These are phyloP conservation scores for Myotisia sp. DNA, from an alignment of 2,329 filamentous ascomycete species.

Conservation along the genomic window DNA sequence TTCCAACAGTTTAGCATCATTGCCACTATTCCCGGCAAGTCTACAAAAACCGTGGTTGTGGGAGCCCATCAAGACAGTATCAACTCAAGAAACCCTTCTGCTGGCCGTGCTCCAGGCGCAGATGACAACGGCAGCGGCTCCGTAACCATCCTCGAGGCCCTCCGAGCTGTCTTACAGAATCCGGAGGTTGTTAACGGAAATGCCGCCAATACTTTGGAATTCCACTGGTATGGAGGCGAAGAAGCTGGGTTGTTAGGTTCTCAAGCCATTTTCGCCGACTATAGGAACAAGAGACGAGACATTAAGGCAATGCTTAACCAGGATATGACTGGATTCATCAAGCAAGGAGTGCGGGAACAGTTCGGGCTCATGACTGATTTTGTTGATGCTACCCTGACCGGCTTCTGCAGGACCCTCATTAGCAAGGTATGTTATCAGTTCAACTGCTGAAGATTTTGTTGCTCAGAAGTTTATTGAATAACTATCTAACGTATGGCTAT, in stretches of 20 bases:
- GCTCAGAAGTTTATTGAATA: neutral
- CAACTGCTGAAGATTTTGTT: no score
- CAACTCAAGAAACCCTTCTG: constrained; percentile 58
- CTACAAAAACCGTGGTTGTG: constrained; percentile 71
- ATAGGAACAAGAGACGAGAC: constrained; percentile 57
- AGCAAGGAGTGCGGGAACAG: constrained; percentile 67
- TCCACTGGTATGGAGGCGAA: constrained; percentile 91
- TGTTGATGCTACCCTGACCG: constrained; percentile 67
- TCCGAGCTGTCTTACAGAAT: constrained; percentile 66
- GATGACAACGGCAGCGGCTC: constrained; percentile 90
- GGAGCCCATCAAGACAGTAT: constrained; percentile 93
- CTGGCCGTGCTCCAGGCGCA: constrained; percentile 78
- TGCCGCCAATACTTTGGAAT: constrained; percentile 76
- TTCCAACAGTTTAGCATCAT: constrained; percentile 91
- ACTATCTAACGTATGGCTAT: neutral
- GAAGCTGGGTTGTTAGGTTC: constrained; percentile 77
- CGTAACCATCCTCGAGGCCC: constrained; percentile 85
- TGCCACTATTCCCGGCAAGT: constrained; percentile 75
- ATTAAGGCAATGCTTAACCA: constrained; percentile 97
- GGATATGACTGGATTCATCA: constrained; percentile 91
- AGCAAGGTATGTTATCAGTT: constrained; percentile 40
- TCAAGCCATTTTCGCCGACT: constrained; percentile 74
- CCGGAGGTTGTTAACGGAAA: constrained; percentile 55
- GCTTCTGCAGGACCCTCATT: constrained; percentile 82
- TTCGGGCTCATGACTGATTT: constrained; percentile 90